Evolutionary conservation across 2,329 filamentous ascomycete genomes (phyloP).

Genomic region (Pyrenophora teres): DNA sequence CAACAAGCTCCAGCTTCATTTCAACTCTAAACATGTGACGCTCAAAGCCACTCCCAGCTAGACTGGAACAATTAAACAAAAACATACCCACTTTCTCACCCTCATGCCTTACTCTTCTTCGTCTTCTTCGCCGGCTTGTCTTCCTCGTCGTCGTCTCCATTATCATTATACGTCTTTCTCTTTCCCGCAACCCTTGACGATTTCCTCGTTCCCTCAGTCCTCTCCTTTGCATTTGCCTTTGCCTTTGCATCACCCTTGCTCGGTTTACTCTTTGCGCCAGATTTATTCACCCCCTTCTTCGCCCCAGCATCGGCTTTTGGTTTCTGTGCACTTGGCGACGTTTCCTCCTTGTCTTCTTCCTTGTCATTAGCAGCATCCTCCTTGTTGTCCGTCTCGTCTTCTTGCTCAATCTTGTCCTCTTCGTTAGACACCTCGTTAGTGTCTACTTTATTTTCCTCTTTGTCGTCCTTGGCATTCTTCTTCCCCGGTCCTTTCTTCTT

Average conservation of each 20-base stretch:
- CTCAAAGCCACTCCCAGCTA: no score
- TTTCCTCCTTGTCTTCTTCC: constrained; percentile 19
- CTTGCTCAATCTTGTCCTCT: constrained; percentile 21
- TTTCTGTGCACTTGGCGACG: constrained; percentile 27
- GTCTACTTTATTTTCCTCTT: constrained; percentile 4
- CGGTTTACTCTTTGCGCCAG: constrained; percentile 24
- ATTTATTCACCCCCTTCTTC: constrained; percentile 23
- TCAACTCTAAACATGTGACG: no score
- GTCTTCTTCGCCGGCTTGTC: constrained; percentile 20
- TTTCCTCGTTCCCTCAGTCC: constrained; percentile 27
- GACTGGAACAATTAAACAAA: no score
- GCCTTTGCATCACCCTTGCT: constrained; percentile 12
- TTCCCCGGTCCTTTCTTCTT: constrained; percentile 28
- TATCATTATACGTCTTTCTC: constrained; percentile 26
- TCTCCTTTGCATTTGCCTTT: constrained; percentile 25
- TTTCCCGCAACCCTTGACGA: constrained; percentile 25
- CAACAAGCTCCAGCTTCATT: no score
- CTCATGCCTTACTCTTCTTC: constrained; percentile 25
- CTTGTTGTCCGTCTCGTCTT: constrained; percentile 11
- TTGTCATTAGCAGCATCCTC: constrained; percentile 7
- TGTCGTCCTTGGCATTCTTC: constrained; percentile 9
- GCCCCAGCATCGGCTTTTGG: constrained; percentile 25
- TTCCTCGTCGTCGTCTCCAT: constrained; percentile 20
- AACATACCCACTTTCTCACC: background rate
- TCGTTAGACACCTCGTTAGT: constrained; percentile 6